Conservation (phyloP, 257 asterid genomes). For the Scutellaria barbata region DNA sequence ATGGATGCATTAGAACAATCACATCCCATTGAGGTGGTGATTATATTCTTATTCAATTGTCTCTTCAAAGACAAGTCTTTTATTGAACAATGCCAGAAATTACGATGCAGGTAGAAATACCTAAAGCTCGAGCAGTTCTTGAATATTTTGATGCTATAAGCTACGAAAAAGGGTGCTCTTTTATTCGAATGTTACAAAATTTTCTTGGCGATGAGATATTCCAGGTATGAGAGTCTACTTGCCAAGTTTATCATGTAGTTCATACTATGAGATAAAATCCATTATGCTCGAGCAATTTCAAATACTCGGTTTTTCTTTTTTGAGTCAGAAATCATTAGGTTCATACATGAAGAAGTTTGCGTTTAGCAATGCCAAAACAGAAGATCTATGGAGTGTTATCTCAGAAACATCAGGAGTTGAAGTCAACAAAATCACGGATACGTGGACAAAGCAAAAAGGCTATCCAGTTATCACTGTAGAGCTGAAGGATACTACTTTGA, state of each 20-base stretch:
- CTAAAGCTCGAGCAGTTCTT: slow-evolving; percentile 44
- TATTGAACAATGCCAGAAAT: background rate
- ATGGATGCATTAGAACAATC: slow-evolving; percentile 55
- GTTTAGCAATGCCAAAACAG: slow-evolving; percentile 48
- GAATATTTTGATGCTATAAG: slow-evolving; percentile 53
- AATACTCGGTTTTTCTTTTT: background rate
- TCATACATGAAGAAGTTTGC: slow-evolving; percentile 49
- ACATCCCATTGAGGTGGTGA: slow-evolving; percentile 50
- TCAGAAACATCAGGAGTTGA: slow-evolving; percentile 47
- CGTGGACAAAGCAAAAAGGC: slow-evolving; percentile 55
- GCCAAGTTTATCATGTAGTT: background rate
- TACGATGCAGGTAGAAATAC: slow-evolving; percentile 44
- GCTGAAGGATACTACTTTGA: slow-evolving; percentile 35
- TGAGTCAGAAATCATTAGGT: slow-evolving; percentile 45
- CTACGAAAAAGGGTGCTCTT: slow-evolving; percentile 46
- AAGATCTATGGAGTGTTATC: slow-evolving; percentile 51
- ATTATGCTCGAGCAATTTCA: too few relatives aligned
- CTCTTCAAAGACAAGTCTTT: background rate
- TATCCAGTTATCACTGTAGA: slow-evolving; percentile 48
- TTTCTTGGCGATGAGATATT: slow-evolving; percentile 52
- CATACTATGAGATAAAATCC: too few relatives aligned
- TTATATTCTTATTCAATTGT: background rate
- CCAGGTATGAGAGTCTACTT: slow-evolving; percentile 37
- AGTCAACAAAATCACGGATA: slow-evolving; percentile 43
- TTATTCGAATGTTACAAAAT: slow-evolving; percentile 46